These are phyloP conservation scores for Colletotrichum cuscutae DNA, from an alignment of 2,329 filamentous ascomycete genomes.

Conservation along the genomic window DNA sequence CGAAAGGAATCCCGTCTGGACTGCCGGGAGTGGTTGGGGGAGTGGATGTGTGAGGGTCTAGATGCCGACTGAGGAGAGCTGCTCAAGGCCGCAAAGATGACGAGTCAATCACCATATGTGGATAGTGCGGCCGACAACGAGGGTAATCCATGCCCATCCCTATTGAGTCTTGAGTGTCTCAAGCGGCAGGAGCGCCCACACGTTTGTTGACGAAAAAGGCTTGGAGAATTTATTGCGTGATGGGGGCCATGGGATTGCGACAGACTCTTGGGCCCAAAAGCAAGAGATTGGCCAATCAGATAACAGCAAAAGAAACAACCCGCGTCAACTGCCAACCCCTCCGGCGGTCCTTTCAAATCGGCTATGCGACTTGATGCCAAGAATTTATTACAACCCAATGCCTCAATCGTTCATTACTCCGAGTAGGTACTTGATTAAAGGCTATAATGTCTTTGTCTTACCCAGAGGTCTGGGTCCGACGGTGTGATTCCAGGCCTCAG, in stretches of 20 bases:
- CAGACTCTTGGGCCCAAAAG: background rate
- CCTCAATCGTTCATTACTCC: background rate
- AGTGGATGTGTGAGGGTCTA: background rate
- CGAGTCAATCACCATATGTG: conserved; percentile 7
- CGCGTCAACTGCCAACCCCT: background rate
- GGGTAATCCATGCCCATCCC: background rate
- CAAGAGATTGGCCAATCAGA: conserved; percentile 18
- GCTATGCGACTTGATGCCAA: background rate
- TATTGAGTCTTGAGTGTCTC: background rate
- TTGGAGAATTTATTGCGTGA: conserved; percentile 32
- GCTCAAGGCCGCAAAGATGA: background rate
- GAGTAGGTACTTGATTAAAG: background rate
- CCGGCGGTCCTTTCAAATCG: background rate
- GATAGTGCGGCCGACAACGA: background rate
- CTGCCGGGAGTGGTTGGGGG: background rate
- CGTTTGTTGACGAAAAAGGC: conserved; percentile 11
- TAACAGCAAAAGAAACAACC: conserved; percentile 3
- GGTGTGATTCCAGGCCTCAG: background rate
- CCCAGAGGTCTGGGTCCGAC: background rate
- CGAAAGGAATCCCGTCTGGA: conserved; percentile 18
- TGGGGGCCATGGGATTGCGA: conserved; percentile 35
- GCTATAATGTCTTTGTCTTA: background rate
- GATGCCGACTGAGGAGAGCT: background rate
- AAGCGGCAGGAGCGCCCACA: background rate
- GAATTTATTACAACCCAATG: background rate